Evolutionary conservation across 1,139 yeast species (phyloP).

Genomic region (Kodamaea ohmeri): DNA sequence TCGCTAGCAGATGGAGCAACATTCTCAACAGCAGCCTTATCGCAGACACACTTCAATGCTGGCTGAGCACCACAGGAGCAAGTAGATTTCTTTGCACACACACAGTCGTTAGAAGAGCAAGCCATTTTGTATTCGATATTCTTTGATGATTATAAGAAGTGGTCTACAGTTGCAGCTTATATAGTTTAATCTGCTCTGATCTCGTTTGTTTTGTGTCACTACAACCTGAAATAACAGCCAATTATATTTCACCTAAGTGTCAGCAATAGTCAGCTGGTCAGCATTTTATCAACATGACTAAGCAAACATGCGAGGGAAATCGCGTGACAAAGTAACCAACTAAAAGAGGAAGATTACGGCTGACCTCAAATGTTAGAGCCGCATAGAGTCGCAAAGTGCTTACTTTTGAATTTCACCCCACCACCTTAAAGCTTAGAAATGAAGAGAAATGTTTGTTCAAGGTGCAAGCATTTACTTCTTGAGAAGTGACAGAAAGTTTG

Average conservation of each 20-base stretch:
- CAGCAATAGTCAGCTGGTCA: conserved; percentile 5
- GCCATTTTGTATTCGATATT: conserved; percentile 26
- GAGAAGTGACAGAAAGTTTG: no score
- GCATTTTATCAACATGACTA: conserved; percentile 4
- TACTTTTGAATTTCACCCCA: no score
- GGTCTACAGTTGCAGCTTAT: conserved; percentile 1
- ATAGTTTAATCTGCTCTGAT: background rate
- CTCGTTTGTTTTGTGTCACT: background rate
- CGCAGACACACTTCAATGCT: conserved; percentile 45
- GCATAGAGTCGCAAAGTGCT: no score
- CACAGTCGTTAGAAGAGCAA: conserved; percentile 45
- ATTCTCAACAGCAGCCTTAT: conserved; percentile 42
- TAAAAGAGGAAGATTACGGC: no score
- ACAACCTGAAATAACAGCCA: conserved; percentile 6
- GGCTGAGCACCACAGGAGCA: conserved; percentile 51
- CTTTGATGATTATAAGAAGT: background rate
- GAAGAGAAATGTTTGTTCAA: no score
- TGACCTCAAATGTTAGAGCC: no score
- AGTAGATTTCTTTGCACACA: conserved; percentile 49
- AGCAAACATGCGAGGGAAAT: background rate
- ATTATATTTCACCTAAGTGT: conserved; percentile 4
- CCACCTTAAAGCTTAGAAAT: no score
- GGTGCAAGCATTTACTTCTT: no score
- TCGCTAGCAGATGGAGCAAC: conserved; percentile 32
- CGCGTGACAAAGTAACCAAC: no score